Percentiles rank a stretch among this genome's conserved stretches.
These are phyloP conservation scores for Typha latifolia DNA, from an alignment of 176 grass and related monocot species.

Conservation along the genomic window DNA sequence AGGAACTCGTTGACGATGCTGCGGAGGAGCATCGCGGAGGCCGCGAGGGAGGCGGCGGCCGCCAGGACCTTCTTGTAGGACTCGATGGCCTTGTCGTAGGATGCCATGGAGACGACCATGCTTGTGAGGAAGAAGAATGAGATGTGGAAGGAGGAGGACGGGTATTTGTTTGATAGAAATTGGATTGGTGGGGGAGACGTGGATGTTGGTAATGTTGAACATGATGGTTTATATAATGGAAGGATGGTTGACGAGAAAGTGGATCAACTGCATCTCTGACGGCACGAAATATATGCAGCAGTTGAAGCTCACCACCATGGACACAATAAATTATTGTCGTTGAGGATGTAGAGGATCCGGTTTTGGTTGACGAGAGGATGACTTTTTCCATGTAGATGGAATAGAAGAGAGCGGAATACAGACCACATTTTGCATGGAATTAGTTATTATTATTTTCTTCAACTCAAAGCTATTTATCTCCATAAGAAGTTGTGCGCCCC, in stretches of 20 bases:
- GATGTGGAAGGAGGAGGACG: not conserved
- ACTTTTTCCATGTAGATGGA: too few relatives aligned
- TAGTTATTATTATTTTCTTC: not conserved
- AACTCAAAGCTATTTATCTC: not conserved
- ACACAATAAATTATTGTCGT: too few relatives aligned
- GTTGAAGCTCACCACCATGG: too few relatives aligned
- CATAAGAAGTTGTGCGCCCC: not conserved
- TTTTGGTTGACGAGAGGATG: too few relatives aligned
- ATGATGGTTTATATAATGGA: too few relatives aligned
- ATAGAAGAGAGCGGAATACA: too few relatives aligned
- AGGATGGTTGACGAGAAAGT: too few relatives aligned
- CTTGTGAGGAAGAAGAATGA: too few relatives aligned
- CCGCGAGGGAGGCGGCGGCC: slow-evolving; percentile 31
- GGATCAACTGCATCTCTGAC: too few relatives aligned
- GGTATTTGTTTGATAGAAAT: not conserved
- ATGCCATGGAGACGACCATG: slow-evolving; percentile 26
- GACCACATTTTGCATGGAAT: not conserved
- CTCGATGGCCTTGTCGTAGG: slow-evolving; percentile 33
- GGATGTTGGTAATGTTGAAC: too few relatives aligned
- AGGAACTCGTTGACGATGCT: slow-evolving; percentile 28
- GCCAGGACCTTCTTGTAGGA: slow-evolving; percentile 33
- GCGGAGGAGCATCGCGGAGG: slow-evolving; percentile 32
- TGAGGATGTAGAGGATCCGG: too few relatives aligned
- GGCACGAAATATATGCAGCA: too few relatives aligned
- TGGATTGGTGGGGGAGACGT: not conserved